Percentiles rank a stretch among this genome's conserved stretches.
These are phyloP conservation scores for Phalaenopsis equestris DNA, from an alignment of 106 monocot species.

Conservation along the genomic window DNA sequence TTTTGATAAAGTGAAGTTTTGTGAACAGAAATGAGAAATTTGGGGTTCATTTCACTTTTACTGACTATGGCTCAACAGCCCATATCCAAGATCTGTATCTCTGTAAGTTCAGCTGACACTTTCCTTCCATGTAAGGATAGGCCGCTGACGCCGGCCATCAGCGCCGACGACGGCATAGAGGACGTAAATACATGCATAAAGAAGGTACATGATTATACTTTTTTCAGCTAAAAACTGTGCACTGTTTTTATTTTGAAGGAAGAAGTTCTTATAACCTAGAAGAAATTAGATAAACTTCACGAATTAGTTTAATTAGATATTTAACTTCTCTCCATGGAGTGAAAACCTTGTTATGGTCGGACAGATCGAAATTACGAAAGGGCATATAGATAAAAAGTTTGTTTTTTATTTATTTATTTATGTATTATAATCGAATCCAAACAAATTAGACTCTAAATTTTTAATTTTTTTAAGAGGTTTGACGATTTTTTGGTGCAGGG, in stretches of 20 bases:
- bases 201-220: neutral
- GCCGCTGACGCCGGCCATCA: neutral
- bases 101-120: slow-evolving; percentile 8
- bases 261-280: too few relatives aligned
- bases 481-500: slow-evolving; percentile 13
- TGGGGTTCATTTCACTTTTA: slow-evolving; percentile 30
- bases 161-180: neutral
- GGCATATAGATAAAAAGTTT: too few relatives aligned
- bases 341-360: too few relatives aligned
- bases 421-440: too few relatives aligned
- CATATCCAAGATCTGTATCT: slow-evolving; percentile 31
- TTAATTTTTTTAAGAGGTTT: too few relatives aligned
- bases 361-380: too few relatives aligned
- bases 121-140: slow-evolving; percentile 22
- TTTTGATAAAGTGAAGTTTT: neutral
- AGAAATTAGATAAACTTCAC: too few relatives aligned
- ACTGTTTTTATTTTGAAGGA: too few relatives aligned
- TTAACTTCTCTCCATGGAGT: too few relatives aligned
- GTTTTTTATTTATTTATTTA: too few relatives aligned
- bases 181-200: slow-evolving; percentile 5
- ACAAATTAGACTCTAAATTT: neutral
- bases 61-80: slow-evolving; percentile 27
- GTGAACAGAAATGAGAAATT: slow-evolving; percentile 26
- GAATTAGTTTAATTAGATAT: too few relatives aligned
- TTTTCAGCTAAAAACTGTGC: too few relatives aligned